Evolutionary conservation across 768 basidiomycete genomes (phyloP).

Genomic region (Trametes gibbosa): DNA sequence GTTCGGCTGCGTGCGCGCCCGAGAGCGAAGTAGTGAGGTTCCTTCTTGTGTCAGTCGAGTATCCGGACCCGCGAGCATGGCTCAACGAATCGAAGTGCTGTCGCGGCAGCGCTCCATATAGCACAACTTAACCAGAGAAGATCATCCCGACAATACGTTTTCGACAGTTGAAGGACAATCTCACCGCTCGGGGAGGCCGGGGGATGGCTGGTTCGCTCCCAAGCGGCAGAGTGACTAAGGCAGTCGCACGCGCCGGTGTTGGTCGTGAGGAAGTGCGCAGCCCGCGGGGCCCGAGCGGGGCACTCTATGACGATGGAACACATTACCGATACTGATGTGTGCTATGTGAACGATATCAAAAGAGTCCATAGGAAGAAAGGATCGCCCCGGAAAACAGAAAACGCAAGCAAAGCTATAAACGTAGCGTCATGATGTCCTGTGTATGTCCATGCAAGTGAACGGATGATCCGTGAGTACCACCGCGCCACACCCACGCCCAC

Average conservation of each 20-base stretch:
- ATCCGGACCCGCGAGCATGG: neutral
- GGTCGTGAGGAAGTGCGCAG: neutral
- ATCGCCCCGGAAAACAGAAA: neutral
- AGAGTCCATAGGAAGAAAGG: conserved; percentile 9
- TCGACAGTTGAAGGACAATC: neutral
- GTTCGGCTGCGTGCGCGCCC: neutral
- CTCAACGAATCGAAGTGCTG: neutral
- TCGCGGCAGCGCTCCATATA: neutral
- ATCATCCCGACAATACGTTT: no score
- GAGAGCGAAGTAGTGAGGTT: neutral
- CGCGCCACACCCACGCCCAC: conserved; percentile 2
- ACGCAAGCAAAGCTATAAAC: conserved; percentile 13
- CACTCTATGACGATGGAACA: conserved; percentile 7
- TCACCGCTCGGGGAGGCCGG: conserved; percentile 3
- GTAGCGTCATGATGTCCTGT: conserved; percentile 19
- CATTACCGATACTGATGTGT: conserved; percentile 15
- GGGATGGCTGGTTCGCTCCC: neutral
- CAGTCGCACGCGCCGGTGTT: neutral
- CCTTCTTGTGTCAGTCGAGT: neutral
- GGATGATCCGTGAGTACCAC: conserved; percentile 14
- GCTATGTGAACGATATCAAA: neutral
- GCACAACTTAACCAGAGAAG: no score
- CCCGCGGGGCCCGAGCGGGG: neutral
- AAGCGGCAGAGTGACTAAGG: neutral
- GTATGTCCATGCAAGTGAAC: conserved; percentile 11